Evolutionary conservation across 2,329 filamentous ascomycete species (phyloP), one percentile per base, ranked within the genome.

Genomic region (Fonsecaea pugnacius): DNA sequence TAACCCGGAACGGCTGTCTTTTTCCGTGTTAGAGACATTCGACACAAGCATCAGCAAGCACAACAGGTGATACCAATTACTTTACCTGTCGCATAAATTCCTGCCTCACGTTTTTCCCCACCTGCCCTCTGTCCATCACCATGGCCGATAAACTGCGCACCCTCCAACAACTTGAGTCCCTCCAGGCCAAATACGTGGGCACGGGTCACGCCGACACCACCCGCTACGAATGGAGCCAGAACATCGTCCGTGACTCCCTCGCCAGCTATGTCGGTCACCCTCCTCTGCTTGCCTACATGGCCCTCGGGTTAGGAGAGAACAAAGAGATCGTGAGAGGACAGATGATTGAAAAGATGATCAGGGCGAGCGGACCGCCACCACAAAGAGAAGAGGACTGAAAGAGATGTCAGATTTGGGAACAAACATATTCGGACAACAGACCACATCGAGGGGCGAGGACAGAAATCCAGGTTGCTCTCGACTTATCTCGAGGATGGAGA

Each of bases 81-180:
- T 21, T 48, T 48, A 14, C 43, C 43, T 12, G 43, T n/a, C 38
- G 18, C 8, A 46, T 27, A 27, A 35, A 12, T 32, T 18, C 36
- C 55, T 21, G n/a, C 38, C 27, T 32, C 40, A 48, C 7, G 4
- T 24, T 50, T 35, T 36, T 14, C 43, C 43, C 43, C 21, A 30
- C 27, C 27, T 27, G 12, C 43, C 43, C 21, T 48, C 24, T 21
- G 43, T 27, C n/a, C 43, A 16, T 38, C 30, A 62, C 38, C 71
- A 81, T 82, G 95, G 95, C 95, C 78, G 95, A 99, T 82, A 99
- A 99, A 81, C 90, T 99, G 70, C 93, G 95, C 76, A 95, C 92
- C 9, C 91, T 96, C 73, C 95, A 99, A 79, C 95, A 99, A 78
- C 93, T 99, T 75, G 95, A 99, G 80, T 89, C 92, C 69, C 90